Evolutionary conservation across 371 early-diverging fungal species (phyloP).

Genomic region (Apophysomyces variabilis): DNA sequence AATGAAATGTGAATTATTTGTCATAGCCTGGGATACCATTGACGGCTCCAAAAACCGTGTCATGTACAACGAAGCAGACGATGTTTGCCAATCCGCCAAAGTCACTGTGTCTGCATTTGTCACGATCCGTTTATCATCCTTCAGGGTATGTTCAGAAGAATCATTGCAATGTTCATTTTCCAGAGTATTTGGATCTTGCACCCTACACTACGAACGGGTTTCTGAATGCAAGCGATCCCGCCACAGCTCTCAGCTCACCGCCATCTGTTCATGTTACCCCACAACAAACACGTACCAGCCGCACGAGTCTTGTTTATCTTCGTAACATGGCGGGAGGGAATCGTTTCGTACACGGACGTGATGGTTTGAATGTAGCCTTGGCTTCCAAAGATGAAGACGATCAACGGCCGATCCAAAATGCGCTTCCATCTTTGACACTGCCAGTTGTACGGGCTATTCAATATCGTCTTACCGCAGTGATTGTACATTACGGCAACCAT

Average conservation of each 20-base stretch:
- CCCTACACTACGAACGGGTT: slow-evolving; percentile 66
- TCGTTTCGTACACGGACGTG: slow-evolving; percentile 43
- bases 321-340: slow-evolving; percentile 54
- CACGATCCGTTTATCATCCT: slow-evolving; percentile 71
- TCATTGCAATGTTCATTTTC: slow-evolving; percentile 63
- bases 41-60: slow-evolving; percentile 28
- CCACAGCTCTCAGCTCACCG: slow-evolving; percentile 42
- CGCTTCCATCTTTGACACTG: slow-evolving; percentile 41
- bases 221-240: slow-evolving; percentile 49
- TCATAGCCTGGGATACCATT: slow-evolving; percentile 42
- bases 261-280: slow-evolving; percentile 17
- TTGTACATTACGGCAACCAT: slow-evolving; percentile 84
- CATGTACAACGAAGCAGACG: slow-evolving; percentile 62
- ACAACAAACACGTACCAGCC: slow-evolving; percentile 37
- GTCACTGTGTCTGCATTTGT: slow-evolving; percentile 73
- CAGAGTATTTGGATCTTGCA: slow-evolving; percentile 65
- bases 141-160: slow-evolving; percentile 73
- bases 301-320: slow-evolving; percentile 50
- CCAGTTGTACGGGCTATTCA: slow-evolving; percentile 40
- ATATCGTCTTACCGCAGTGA: slow-evolving; percentile 83
- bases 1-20: neutral
- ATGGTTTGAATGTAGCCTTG: slow-evolving; percentile 43
- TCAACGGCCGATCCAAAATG: slow-evolving; percentile 40
- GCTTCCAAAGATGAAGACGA: slow-evolving; percentile 26
- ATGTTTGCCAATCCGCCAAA: slow-evolving; percentile 70